phyloP scores from a whole-genome alignment of 768 basidiomycete genomes.

The Lactarius sanguifluus region DNA sequence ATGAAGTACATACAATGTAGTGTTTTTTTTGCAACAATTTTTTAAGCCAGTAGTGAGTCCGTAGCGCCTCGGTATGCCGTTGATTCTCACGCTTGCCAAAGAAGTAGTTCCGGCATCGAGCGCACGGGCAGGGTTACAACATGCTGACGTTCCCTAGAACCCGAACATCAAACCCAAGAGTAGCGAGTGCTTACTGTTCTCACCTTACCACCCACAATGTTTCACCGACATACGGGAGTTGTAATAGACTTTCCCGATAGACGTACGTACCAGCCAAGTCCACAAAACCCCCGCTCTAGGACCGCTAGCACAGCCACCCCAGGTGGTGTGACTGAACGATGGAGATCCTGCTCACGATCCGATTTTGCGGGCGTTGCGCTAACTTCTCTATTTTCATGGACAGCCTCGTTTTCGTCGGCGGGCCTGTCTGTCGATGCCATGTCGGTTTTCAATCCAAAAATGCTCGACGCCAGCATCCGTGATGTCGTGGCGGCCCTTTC shows the following conservation, averaged over 20 bases:
- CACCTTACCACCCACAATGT: not conserved
- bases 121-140: not conserved
- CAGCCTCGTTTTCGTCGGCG: slow-evolving; percentile 7
- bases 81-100: slow-evolving; percentile 1
- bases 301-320: slow-evolving; percentile 7
- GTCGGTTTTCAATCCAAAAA: slow-evolving; percentile 74
- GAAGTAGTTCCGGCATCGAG: not conserved
- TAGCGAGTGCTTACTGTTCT: not conserved
- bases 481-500: slow-evolving; percentile 59
- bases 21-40: no score
- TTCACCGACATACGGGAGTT: slow-evolving; percentile 24
- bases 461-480: slow-evolving; percentile 73
- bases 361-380: slow-evolving; percentile 1
- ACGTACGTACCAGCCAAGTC: slow-evolving; percentile 7
- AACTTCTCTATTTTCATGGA: not conserved
- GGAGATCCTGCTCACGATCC: not conserved
- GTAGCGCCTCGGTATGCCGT: not conserved
- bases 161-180: not conserved
- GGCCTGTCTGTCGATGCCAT: slow-evolving; percentile 35
- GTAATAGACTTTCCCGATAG: slow-evolving; percentile 21
- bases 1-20: no score
- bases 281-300: not conserved
- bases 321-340: not conserved
- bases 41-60: not conserved
- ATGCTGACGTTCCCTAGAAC: not conserved